Evolutionary conservation across 169 alveolate genomes (phyloP).

Genomic region (Eimeria falciformis): DNA sequence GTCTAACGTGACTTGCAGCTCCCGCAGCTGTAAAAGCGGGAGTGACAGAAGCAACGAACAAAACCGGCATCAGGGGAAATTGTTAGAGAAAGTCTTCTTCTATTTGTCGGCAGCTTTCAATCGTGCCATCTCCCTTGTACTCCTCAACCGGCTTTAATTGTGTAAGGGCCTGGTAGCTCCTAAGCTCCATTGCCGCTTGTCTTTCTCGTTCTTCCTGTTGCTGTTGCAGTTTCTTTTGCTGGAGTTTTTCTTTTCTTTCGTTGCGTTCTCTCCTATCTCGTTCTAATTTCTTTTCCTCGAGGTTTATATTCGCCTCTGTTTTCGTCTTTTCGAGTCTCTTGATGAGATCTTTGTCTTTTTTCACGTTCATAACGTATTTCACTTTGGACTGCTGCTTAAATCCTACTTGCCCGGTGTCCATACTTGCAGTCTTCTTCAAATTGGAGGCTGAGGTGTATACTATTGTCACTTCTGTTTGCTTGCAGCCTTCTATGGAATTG

Average conservation of each 20-base stretch:
- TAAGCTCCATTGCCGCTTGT: conserved; percentile 21
- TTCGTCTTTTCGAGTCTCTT: conserved; percentile 51
- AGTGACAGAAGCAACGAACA: not conserved
- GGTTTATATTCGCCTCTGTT: not conserved
- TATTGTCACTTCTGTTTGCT: conserved; percentile 79
- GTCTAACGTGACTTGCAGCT: too few relatives aligned
- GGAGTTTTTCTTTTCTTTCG: not conserved
- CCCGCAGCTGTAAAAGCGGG: too few relatives aligned
- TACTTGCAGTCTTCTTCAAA: conserved; percentile 82
- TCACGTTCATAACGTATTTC: conserved; percentile 23
- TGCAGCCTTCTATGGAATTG: conserved; percentile 81
- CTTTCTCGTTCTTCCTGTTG: not conserved
- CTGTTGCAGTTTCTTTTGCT: conserved; percentile 9
- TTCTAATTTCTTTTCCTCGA: not conserved
- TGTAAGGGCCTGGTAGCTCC: conserved; percentile 31
- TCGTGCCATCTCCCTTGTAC: conserved; percentile 73
- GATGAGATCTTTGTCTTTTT: conserved; percentile 44
- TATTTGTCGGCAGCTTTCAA: conserved; percentile 72
- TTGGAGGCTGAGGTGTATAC: conserved; percentile 89
- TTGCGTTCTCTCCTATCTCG: conserved; percentile 39
- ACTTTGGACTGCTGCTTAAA: conserved; percentile 61
- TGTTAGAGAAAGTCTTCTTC: conserved; percentile 74
- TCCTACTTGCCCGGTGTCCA: conserved; percentile 85
- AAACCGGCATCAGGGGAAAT: not conserved
- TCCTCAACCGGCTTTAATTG: conserved; percentile 28